phyloP scores from a whole-genome alignment of 1,284 basidiomycete genomes.

The Cutaneotrichosporon cutaneum region DNA sequence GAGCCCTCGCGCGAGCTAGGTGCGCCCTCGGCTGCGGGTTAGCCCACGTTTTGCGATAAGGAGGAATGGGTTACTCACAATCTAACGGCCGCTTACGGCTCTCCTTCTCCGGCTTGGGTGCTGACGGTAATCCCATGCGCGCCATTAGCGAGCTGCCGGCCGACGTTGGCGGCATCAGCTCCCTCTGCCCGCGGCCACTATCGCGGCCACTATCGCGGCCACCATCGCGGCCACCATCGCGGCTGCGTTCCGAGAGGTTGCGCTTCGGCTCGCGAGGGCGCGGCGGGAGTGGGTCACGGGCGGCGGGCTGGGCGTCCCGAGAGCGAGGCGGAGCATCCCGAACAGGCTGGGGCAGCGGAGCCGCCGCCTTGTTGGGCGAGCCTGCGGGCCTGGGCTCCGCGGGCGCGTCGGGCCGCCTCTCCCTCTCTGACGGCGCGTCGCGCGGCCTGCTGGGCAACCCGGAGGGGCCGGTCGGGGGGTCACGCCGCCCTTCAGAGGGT shows the following conservation, averaged over 20 bases:
- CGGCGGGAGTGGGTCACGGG: background rate
- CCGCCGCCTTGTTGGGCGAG: background rate
- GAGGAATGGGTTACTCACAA: background rate
- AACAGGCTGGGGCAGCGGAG: background rate
- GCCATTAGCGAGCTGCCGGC: constrained; percentile 8
- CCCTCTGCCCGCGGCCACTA: constrained; percentile 1
- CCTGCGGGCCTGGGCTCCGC: background rate
- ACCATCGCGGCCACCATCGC: too few relatives aligned
- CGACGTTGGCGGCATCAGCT: constrained; percentile 5
- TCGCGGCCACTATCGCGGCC: too few relatives aligned
- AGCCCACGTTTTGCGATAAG: background rate
- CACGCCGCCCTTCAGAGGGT: background rate
- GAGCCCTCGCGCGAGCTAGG: constrained; percentile 15
- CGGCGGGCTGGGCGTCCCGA: background rate
- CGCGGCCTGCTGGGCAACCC: background rate
- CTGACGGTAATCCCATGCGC: constrained; percentile 12
- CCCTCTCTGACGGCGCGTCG: background rate
- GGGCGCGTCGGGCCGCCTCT: background rate
- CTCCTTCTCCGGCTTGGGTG: background rate
- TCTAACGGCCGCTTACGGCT: constrained; percentile 12
- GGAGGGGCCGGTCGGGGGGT: background rate
- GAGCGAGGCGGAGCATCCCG: background rate
- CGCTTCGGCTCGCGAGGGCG: background rate
- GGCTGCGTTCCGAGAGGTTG: background rate
- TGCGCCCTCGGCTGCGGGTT: constrained; percentile 8